Evolutionary conservation across 225 moss, liverwort and hornwort species (phyloP).

Genomic region (Climacium dendroides): DNA sequence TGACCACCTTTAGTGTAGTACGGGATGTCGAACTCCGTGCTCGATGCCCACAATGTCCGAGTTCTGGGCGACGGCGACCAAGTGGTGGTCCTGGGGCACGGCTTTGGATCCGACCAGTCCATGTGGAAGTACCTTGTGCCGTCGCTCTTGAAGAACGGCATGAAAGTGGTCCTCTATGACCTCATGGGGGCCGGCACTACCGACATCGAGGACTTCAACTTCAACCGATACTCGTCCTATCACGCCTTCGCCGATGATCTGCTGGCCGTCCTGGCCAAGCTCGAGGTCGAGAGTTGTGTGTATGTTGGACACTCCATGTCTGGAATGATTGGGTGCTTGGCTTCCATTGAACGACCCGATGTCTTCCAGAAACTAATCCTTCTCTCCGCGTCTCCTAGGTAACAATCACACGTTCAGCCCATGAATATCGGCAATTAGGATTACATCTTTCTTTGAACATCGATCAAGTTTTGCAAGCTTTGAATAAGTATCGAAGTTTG

Average conservation of each 20-base stretch:
- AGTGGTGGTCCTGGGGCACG: constrained; percentile 58
- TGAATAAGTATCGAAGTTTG: background rate
- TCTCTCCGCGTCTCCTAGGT: constrained; percentile 62
- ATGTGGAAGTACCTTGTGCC: constrained; percentile 71
- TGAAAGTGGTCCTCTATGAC: constrained; percentile 64
- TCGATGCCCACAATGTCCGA: constrained; percentile 50
- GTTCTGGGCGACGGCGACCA: constrained; percentile 47
- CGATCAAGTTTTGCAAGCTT: background rate
- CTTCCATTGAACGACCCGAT: constrained; percentile 60
- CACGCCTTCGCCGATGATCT: constrained; percentile 67
- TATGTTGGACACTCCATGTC: constrained; percentile 75
- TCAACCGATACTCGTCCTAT: constrained; percentile 26
- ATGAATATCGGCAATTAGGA: too few relatives aligned
- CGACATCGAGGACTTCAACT: constrained; percentile 31
- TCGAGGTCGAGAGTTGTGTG: constrained; percentile 46
- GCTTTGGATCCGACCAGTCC: constrained; percentile 71
- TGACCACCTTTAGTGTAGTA: background rate
- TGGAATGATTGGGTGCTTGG: constrained; percentile 80
- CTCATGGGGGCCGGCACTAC: constrained; percentile 65
- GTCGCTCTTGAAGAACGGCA: constrained; percentile 15
- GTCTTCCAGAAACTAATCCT: constrained; percentile 57
- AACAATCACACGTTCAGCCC: background rate
- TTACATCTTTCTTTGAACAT: background rate
- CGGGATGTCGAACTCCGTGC: background rate
- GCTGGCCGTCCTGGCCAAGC: constrained; percentile 52